Evolutionary conservation across 768 basidiomycete genomes (phyloP).

Genomic region (Paxillus rubicundulus): DNA sequence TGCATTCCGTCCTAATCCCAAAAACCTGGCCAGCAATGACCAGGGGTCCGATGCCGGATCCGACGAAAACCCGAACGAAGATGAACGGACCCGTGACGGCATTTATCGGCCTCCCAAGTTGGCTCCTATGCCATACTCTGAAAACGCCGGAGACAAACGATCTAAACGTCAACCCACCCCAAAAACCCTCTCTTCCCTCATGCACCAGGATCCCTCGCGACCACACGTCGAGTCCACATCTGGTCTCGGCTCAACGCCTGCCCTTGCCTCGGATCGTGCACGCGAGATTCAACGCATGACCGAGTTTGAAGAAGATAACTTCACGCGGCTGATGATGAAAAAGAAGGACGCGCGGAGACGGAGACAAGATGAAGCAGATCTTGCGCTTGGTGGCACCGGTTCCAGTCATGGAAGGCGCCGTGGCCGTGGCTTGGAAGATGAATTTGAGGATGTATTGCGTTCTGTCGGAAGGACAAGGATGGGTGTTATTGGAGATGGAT

Average conservation of each 20-base stretch:
- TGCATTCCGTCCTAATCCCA: conserved; percentile 88
- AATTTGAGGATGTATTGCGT: conserved; percentile 77
- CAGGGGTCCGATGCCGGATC: conserved; percentile 31
- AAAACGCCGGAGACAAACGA: conserved; percentile 47
- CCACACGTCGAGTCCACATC: conserved; percentile 72
- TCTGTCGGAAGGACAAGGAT: conserved; percentile 48
- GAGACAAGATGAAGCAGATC: conserved; percentile 76
- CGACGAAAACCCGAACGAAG: conserved; percentile 25
- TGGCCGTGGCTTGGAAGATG: conserved; percentile 76
- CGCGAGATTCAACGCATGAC: conserved; percentile 76
- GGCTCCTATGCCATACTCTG: conserved; percentile 84
- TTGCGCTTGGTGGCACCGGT: conserved; percentile 77
- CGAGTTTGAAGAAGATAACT: conserved; percentile 93
- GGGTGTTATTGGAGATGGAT: conserved; percentile 62
- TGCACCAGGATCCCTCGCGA: conserved; percentile 50
- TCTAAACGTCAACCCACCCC: conserved; percentile 56
- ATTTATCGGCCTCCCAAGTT: conserved; percentile 86
- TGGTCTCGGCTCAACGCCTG: conserved; percentile 63
- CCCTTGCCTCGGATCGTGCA: conserved; percentile 61
- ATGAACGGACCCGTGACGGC: conserved; percentile 36
- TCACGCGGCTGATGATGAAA: conserved; percentile 85
- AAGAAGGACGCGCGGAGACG: conserved; percentile 80
- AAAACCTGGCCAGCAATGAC: conserved; percentile 55
- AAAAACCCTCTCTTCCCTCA: conserved; percentile 55
- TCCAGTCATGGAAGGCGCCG: conserved; percentile 53